These are phyloP conservation scores for Clarireedia hainanense DNA, from an alignment of 2,329 filamentous ascomycete species.

Conservation along the genomic window DNA sequence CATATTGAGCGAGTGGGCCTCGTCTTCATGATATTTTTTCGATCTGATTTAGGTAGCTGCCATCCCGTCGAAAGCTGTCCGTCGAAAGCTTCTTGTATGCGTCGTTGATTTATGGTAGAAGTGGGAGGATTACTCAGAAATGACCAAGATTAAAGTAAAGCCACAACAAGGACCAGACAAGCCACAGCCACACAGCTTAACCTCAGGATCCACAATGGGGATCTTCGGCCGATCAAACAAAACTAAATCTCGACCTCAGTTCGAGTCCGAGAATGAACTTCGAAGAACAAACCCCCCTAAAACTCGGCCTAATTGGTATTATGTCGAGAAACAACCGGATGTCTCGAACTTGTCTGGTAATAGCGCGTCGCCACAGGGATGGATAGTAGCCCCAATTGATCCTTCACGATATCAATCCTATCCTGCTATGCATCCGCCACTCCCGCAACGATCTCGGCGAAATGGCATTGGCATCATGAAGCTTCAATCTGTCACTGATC, in stretches of 20 bases:
- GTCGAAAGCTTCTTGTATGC: no score
- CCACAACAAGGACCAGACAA: neutral
- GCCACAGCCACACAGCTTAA: no score
- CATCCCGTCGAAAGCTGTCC: no score
- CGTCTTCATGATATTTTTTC: no score
- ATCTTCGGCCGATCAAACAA: constrained; percentile 27
- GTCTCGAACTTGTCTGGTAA: neutral
- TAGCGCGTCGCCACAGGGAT: constrained; percentile 12
- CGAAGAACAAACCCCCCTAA: neutral
- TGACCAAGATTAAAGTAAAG: neutral
- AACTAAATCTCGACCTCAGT: constrained; percentile 14
- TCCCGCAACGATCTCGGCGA: constrained; percentile 14
- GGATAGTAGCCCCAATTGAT: constrained; percentile 14
- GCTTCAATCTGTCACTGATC: constrained; percentile 22
- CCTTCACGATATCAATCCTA: constrained; percentile 5
- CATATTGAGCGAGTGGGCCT: no score
- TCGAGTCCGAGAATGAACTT: constrained; percentile 1
- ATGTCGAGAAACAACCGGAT: neutral
- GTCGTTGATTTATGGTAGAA: no score
- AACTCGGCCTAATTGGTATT: neutral
- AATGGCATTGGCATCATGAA: constrained; percentile 14
- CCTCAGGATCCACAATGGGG: constrained; percentile 15
- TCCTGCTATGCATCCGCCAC: neutral
- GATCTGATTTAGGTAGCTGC: no score
- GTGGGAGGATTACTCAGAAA: neutral